Percentiles rank a stretch among this genome's conserved stretches.
These are phyloP conservation scores for Neocallimastix lanati DNA, from an alignment of 192 early-diverging fungal species.

Conservation along the genomic window DNA sequence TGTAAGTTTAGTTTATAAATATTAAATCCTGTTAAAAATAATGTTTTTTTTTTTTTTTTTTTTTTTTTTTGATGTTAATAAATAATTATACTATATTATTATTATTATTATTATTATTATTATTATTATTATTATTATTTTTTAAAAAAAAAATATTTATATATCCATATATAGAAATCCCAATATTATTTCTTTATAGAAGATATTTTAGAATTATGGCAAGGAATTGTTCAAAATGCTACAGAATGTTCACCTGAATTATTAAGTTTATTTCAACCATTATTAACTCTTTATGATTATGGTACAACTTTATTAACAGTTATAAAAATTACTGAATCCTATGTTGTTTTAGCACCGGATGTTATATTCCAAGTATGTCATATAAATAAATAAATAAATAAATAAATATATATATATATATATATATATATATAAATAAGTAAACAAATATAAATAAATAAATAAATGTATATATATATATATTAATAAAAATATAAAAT, in stretches of 20 bases:
- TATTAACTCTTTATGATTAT: slow-evolving; percentile 44
- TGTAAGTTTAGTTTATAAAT: slow-evolving; percentile 6
- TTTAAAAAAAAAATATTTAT: too few relatives aligned
- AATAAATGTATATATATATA: too few relatives aligned
- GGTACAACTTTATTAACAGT: slow-evolving; percentile 50
- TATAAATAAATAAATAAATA: background rate
- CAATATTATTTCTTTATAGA: slow-evolving; percentile 69
- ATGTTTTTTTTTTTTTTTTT: background rate
- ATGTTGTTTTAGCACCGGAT: slow-evolving; percentile 45
- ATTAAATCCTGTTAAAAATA: background rate
- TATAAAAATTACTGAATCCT: slow-evolving; percentile 66
- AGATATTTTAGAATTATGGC: slow-evolving; percentile 83
- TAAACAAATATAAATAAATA: too few relatives aligned
- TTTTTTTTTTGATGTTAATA: too few relatives aligned
- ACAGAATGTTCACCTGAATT: slow-evolving; percentile 26
- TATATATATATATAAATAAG: background rate
- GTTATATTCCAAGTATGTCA: slow-evolving; percentile 27
- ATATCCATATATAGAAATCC: slow-evolving; percentile 84
- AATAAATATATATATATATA: background rate
- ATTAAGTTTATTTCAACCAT: slow-evolving; percentile 33
- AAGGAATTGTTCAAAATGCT: slow-evolving; percentile 51
- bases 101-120: too few relatives aligned
- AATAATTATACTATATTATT: too few relatives aligned
- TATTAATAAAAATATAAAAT: too few relatives aligned
- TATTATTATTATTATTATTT: too few relatives aligned